These are phyloP conservation scores for Capsicum rhomboideum DNA, from an alignment of 257 asterid species.

Conservation along the genomic window DNA sequence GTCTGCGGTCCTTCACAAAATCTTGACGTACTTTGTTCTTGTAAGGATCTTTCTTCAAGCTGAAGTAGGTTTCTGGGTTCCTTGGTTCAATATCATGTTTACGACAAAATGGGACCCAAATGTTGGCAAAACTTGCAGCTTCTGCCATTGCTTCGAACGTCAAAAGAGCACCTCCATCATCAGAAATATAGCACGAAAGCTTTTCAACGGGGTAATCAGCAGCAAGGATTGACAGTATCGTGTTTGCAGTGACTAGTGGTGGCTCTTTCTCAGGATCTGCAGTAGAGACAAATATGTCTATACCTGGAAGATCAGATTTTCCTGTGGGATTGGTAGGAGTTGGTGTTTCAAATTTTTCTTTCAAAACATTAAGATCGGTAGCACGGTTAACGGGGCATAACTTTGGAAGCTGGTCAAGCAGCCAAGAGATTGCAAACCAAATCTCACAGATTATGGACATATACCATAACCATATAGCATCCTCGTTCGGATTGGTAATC, in stretches of 20 bases:
- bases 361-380: slow-evolving; percentile 64
- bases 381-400: slow-evolving; percentile 72
- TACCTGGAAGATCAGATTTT: slow-evolving; percentile 85
- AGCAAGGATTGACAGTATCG: slow-evolving; percentile 79
- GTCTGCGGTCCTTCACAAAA: slow-evolving; percentile 82
- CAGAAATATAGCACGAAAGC: slow-evolving; percentile 84
- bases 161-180: slow-evolving; percentile 86
- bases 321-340: slow-evolving; percentile 62
- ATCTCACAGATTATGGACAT: slow-evolving; percentile 77
- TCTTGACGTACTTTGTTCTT: slow-evolving; percentile 74
- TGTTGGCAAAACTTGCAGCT: slow-evolving; percentile 89
- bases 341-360: slow-evolving; percentile 74
- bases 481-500: slow-evolving; percentile 54
- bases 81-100: slow-evolving; percentile 76
- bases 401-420: slow-evolving; percentile 88
- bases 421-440: slow-evolving; percentile 95
- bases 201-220: slow-evolving; percentile 80
- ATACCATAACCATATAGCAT: slow-evolving; percentile 85
- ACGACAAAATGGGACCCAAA: slow-evolving; percentile 89
- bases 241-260: slow-evolving; percentile 82
- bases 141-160: slow-evolving; percentile 97
- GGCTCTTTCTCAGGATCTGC: slow-evolving; percentile 97
- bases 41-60: slow-evolving; percentile 70
- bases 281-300: slow-evolving; percentile 78
- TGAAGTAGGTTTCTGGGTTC: slow-evolving; percentile 78